Evolutionary conservation across 1,284 basidiomycete species (phyloP), one percentile per base, ranked within the genome.

Genomic region (Cryptococcus jaspeensis): DNA sequence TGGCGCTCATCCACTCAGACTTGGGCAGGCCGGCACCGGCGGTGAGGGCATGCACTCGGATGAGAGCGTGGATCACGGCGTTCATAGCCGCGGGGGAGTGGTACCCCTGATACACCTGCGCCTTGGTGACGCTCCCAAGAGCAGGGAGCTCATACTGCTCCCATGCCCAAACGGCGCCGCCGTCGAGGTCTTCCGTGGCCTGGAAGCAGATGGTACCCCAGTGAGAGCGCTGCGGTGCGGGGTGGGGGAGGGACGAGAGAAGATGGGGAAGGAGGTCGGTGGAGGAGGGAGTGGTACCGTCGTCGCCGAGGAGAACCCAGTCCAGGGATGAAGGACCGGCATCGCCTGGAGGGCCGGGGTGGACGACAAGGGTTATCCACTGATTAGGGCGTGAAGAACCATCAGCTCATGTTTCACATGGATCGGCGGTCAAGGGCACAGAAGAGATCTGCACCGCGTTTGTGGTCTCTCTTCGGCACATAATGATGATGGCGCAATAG

Each of bases 301-400:
- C 66, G 60, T 81, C 80, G 15, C 79, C 79, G 51, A 80, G 66
- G 18, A 81, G 63, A 28, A 72, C 75, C 76, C 79, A 79, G 63
- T 81, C 80, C 54, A 80, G 72, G 5, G 79, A 76, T 1, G 79
- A 79, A 7, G 80, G 79, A 15, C 79, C 80, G 0, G 76, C 79
- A 62, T 81, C 80, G 0, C 79, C 79, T 0, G 80, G 80, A 4
- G 80, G 77, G 16, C 80, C 80, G 8, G 79, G 80, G 62, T 81
- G 80, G 5, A 80, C 73, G 56, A 81, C 79, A 37, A 80, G 73
- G 2, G 80, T 81, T 43, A 80, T 67, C 62, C 73, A 75, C 70
- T 74, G 65, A 28, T 39, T 45, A 55, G 35, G 20, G 37, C 50
- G 23, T 8, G 36, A 7, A 38, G 11, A 39, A 12, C n/a, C 38